Evolutionary conservation across 352 stramenopile species (phyloP), one percentile per base, ranked within the genome.

Genomic region (Globisporangium emineosum): DNA sequence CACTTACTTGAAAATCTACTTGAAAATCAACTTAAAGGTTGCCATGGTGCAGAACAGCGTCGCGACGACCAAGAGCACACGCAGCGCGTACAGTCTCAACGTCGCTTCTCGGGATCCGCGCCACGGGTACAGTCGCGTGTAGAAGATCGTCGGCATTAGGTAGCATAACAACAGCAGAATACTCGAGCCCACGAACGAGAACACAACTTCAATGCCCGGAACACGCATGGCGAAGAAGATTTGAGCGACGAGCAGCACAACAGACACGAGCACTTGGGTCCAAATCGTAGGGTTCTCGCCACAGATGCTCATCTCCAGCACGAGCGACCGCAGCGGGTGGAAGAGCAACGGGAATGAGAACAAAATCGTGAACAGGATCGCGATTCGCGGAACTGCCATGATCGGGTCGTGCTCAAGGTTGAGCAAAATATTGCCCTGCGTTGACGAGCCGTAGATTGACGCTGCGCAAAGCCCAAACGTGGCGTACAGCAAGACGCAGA

Each of bases 301-400:
- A 43, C 66, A 81, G 12, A 62, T 60, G 33, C 67, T 70, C 71
- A 89, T 83, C 62, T 88, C 81, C 2, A 89, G 66, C 59, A 91
- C 76, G 32, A 93, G 71, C 49, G 76, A 79, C 21, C 78, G 77
- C 58, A 91, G 68, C 29, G 84, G 84, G 35, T 91, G 81, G 65
- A 91, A 91, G 3, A 91, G 59, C 45, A 93, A 60, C 50, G 84
- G 84, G 63, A 90, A 93, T 42, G 84, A 90, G 29, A 91, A 77
- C 29, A 93, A 40, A 59, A 91, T 91, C 43, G 82, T 90, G 61
- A 89, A 68, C 37, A 93, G 60, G 53, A 91, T 75, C 51, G 83
- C 79, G 19, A 90, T 57, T 13, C 81, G 77, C 66, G 84, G 82
- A 4, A 93, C 67, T 6, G 66, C 69, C 84, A 93, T 93, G 64